Base-by-base conservation (phyloP, 2,329 filamentous ascomycete species). In the Cyclaneusma minus region DNA sequence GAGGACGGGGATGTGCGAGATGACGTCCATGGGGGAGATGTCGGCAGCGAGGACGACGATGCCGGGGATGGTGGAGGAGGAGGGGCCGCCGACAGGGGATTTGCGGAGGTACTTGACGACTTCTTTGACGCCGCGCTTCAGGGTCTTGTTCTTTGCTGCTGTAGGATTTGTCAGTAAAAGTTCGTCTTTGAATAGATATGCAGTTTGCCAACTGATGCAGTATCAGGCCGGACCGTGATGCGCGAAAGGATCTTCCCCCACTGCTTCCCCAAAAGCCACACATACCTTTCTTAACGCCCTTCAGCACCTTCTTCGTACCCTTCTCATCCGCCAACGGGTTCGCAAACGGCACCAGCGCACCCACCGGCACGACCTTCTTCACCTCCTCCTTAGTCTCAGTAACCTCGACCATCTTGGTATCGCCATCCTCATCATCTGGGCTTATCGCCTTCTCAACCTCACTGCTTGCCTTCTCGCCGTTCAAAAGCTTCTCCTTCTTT, bases 81-180 rank as follows among this genome's bases (percentile, higher is more conserved):
- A 65, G 33, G 71, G 66, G n/a, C 71, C 68, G 30, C 73, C 68
- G 41, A 70, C 55, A 31, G 80, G 66, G 9, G 83, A 87, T 62
- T 95, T 95, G 62, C 89, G 84, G 43, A 98, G 80, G 17, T 85
- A 79, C 63, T 98, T 98, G 60, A 95, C 85, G 49, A 93, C 87
- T 61, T 98, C 89, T 60, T 98, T 98, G 40, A 98, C 89, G 49
- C 89, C 89, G 49, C 89, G 85, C 63, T 93, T 92, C 49, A 98
- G 79, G 32, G 82, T 80, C 60, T 91, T 91, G 59, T 83, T 73
- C 60, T 92, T 93, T 44, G 89, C 85, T 42, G 87, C 89, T 95
- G 54, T 31, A 23, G 10, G 21, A 26, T 42, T 35, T 36, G 41
- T 20, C n/a, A 24, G 20, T 19, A 6, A 16, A n/a, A 19, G 24